Percentiles rank a stretch among this genome's conserved stretches.
phyloP scores from a whole-genome alignment of 768 basidiomycete genomes.

The Panaeolus cyanescens region DNA sequence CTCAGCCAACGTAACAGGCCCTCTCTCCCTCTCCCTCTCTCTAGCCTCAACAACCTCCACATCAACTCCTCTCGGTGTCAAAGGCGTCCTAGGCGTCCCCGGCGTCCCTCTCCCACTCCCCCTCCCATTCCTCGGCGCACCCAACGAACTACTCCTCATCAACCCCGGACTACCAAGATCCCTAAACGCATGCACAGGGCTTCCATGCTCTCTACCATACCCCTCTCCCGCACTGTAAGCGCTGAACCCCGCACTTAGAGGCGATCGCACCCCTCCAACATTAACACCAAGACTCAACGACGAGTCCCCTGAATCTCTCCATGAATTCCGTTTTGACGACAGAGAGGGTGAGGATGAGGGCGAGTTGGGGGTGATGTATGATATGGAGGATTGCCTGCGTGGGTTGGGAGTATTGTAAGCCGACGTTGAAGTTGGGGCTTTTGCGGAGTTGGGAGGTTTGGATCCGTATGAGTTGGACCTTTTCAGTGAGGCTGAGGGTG shows the following conservation, averaged over 20 bases:
- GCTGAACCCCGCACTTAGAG: background rate
- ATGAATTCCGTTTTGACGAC: background rate
- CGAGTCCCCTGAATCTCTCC: background rate
- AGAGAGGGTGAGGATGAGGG: conserved; percentile 12
- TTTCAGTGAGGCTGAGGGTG: background rate
- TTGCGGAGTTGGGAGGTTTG: background rate
- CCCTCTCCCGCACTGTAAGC: background rate
- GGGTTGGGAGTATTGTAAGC: too few relatives aligned
- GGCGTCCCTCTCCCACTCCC: conserved; percentile 7
- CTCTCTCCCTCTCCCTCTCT: conserved; percentile 27
- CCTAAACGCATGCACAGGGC: too few relatives aligned
- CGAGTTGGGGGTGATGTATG: conserved; percentile 11
- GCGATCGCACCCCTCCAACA: background rate
- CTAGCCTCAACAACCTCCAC: conserved; percentile 20
- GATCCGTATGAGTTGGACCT: background rate
- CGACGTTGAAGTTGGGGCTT: too few relatives aligned
- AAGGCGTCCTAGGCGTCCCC: conserved; percentile 13
- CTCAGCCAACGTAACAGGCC: conserved; percentile 68
- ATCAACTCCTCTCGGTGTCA: conserved; percentile 13
- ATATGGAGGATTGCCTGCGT: conserved; percentile 14
- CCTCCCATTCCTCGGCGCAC: background rate
- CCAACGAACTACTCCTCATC: conserved; percentile 21
- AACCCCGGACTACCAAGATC: conserved; percentile 4
- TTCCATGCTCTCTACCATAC: background rate
- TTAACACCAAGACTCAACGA: background rate